Base-by-base conservation (phyloP, 805 yeast species). In the Starmerella stigmatis region DNA sequence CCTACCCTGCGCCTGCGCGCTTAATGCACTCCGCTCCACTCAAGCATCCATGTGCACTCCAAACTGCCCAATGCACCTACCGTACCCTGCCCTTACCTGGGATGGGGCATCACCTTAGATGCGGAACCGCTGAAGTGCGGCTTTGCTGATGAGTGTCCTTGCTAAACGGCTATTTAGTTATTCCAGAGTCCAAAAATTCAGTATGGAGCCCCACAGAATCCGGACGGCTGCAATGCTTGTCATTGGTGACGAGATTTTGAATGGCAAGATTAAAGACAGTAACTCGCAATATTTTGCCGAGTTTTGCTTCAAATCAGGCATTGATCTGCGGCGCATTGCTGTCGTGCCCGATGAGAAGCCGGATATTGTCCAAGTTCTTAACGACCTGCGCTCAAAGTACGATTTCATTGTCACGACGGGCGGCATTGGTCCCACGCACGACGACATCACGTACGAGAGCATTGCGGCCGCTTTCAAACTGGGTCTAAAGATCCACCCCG, bases 171-270 rank as follows among this genome's bases (percentile, higher is more conserved):
- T 34, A 5, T 34, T 34, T 27, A 34, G 38, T n/a, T 13, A 10
- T 36, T 23, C 15, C 17, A 21, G 27, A 7, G 15, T 5, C 12
- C n/a, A 8, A 17, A 36, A 22, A 10, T 34, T 34, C 12, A 21
- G 8, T 2, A 34, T 34, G 38, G 30, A 25, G 11, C 21, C 26
- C 15, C 41, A 19, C 26, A 23, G 41, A 9, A 26, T 38, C 19
- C 41, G 41, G 7, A 56, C 55, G 12, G 62, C 60, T 2, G 62
- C 59, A 13, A 55, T 58, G 43, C 53, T 75, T 43, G 76, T 79
- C 34, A 86, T 86, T 42, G 95, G 95, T 5, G 95, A 86, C 62
- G 96, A 86, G 63, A 81, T 86, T 2, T 72, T 86, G 46, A 86
- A 84, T 54, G 94, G 94, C 5, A 86, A 86, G 63, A 84, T 86